Percentiles rank a stretch among this genome's conserved stretches.
Evolutionary conservation across 495 filamentous ascomycete genomes (phyloP).

Genomic region (Parathielavia hyrcaniae): DNA sequence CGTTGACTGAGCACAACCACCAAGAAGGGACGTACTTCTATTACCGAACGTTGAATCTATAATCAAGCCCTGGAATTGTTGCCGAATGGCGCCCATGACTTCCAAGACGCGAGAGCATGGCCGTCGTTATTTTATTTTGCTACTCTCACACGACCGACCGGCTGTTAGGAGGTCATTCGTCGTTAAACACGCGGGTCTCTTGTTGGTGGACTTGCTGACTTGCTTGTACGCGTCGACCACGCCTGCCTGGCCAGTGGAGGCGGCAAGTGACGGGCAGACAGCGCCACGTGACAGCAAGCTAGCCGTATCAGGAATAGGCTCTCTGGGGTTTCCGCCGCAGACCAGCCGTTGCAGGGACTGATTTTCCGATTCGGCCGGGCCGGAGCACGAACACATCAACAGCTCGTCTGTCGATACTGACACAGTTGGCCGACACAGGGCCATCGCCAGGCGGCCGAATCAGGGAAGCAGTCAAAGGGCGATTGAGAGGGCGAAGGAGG

Average conservation of each 20-base stretch:
- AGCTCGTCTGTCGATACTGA: neutral
- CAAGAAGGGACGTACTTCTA: no score
- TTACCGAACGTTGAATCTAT: no score
- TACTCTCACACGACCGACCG: no score
- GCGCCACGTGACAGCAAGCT: slow-evolving; percentile 2
- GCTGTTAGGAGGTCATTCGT: no score
- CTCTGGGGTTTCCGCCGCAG: neutral
- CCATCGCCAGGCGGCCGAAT: slow-evolving; percentile 10
- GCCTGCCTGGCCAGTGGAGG: neutral
- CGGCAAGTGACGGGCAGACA: neutral
- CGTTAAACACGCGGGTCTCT: no score
- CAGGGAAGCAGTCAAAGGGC: slow-evolving; percentile 10
- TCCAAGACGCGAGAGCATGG: no score
- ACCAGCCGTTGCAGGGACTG: slow-evolving; percentile 3
- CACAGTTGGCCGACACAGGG: neutral
- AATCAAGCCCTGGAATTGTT: no score
- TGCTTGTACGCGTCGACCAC: no score
- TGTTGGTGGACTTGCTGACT: no score
- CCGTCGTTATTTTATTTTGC: no score
- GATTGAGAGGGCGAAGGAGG: neutral
- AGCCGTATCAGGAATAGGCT: neutral
- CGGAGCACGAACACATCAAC: neutral
- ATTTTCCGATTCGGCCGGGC: slow-evolving; percentile 12
- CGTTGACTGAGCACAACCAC: no score
- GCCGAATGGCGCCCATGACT: no score